phyloP scores from a whole-genome alignment of 768 basidiomycete genomes.

The Mycena vitilis region DNA sequence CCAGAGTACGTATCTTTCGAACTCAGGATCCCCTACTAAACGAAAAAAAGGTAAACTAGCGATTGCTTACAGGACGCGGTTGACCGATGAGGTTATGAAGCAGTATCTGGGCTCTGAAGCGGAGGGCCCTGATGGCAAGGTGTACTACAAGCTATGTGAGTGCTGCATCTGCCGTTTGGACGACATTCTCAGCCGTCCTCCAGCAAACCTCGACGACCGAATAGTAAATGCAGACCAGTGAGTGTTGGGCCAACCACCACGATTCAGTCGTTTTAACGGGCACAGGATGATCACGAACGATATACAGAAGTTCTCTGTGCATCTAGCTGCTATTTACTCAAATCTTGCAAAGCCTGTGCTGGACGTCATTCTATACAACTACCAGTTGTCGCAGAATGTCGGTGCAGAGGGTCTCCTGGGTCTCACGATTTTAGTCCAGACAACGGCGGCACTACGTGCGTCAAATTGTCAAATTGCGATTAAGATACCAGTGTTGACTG shows the following conservation, averaged over 20 bases:
- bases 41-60: conserved; percentile 68
- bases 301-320: conserved; percentile 91
- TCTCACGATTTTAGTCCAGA: conserved; percentile 86
- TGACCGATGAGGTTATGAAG: conserved; percentile 85
- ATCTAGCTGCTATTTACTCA: conserved; percentile 92
- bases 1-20: conserved; percentile 61
- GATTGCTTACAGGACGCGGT: conserved; percentile 86
- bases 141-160: conserved; percentile 93
- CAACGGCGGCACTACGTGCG: conserved; percentile 84
- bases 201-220: conserved; percentile 94
- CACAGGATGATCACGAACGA: conserved; percentile 94
- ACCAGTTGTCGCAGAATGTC: conserved; percentile 92
- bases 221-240: conserved; percentile 97
- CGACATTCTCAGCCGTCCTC: conserved; percentile 13
- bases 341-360: conserved; percentile 95
- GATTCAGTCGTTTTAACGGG: conserved; percentile 27
- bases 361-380: conserved; percentile 95
- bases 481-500: conserved; percentile 6
- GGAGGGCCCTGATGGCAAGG: conserved; percentile 77
- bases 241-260: conserved; percentile 36
- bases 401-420: conserved; percentile 92
- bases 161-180: conserved; percentile 14
- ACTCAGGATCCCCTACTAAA: too few species aligned
- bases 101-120: conserved; percentile 84
- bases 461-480: conserved; percentile 47